phyloP scores from a whole-genome alignment of 352 stramenopile species.

The Albugo laibachii region DNA sequence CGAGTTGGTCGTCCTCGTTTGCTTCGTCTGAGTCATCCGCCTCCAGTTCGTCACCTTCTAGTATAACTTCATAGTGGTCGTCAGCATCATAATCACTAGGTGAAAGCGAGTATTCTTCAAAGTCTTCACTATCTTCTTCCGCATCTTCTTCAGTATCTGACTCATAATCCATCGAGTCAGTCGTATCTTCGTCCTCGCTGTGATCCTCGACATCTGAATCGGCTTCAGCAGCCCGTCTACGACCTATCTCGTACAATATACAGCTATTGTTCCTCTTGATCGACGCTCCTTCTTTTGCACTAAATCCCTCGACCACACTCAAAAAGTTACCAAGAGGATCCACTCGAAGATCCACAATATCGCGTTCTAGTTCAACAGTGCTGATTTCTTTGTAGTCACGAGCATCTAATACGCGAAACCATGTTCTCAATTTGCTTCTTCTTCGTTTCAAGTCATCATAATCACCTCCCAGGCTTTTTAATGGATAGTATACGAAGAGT shows the following conservation, averaged over 20 bases:
- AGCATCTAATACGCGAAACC: slow-evolving; percentile 65
- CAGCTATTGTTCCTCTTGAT: slow-evolving; percentile 52
- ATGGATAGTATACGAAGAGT: slow-evolving; percentile 65
- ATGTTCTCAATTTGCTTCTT: slow-evolving; percentile 55
- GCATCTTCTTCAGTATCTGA: slow-evolving; percentile 23
- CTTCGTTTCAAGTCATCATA: slow-evolving; percentile 31
- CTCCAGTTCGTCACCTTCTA: slow-evolving; percentile 11
- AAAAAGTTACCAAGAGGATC: slow-evolving; percentile 35
- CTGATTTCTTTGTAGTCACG: slow-evolving; percentile 72
- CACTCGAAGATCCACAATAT: slow-evolving; percentile 48
- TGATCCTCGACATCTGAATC: slow-evolving; percentile 78
- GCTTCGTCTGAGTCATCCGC: slow-evolving; percentile 17
- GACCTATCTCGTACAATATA: slow-evolving; percentile 72
- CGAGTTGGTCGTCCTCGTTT: slow-evolving; percentile 13
- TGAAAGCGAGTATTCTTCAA: slow-evolving; percentile 13
- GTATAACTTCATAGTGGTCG: slow-evolving; percentile 16
- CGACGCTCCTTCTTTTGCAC: slow-evolving; percentile 17
- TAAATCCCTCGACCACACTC: slow-evolving; percentile 14
- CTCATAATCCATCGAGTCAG: slow-evolving; percentile 16
- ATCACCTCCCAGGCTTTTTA: slow-evolving; percentile 9
- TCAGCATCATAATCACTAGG: slow-evolving; percentile 18
- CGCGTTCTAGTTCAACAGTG: slow-evolving; percentile 58
- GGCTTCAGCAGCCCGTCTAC: slow-evolving; percentile 65
- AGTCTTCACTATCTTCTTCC: slow-evolving; percentile 23
- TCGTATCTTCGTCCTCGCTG: slow-evolving; percentile 63